phyloP scores from a whole-genome alignment of 2,329 filamentous ascomycete genomes.

The Fusarium piperis region DNA sequence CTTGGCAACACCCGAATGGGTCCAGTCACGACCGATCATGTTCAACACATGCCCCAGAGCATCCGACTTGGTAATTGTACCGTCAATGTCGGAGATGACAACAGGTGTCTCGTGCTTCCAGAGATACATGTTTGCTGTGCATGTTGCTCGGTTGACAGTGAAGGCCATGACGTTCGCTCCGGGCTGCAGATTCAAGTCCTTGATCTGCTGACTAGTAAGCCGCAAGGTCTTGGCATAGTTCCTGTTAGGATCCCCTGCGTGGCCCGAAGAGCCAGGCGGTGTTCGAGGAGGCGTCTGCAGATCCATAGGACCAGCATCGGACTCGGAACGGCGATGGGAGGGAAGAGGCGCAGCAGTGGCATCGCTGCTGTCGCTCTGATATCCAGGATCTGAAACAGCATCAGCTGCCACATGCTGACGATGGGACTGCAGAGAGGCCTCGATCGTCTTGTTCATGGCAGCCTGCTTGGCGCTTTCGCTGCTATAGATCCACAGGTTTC shows the following conservation, averaged over 20 bases:
- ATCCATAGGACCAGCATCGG: constrained; percentile 65
- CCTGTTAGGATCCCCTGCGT: constrained; percentile 74
- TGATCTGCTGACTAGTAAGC: constrained; percentile 93
- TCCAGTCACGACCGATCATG: constrained; percentile 98
- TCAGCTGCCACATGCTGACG: constrained; percentile 72
- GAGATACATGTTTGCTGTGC: constrained; percentile 90
- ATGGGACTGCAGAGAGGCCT: constrained; percentile 58
- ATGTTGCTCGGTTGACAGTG: constrained; percentile 94
- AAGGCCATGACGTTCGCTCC: constrained; percentile 97
- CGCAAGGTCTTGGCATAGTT: constrained; percentile 98
- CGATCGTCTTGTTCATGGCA: constrained; percentile 74
- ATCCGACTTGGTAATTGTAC: constrained; percentile 98
- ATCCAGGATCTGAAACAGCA: constrained; percentile 90
- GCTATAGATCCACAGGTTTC: constrained; percentile 99
- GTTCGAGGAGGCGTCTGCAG: constrained; percentile 73
- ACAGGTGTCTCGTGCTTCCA: constrained; percentile 93
- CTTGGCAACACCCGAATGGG: constrained; percentile 94
- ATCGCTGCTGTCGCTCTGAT: constrained; percentile 88
- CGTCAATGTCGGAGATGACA: constrained; percentile 98
- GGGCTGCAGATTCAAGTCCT: constrained; percentile 80
- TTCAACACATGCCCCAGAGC: constrained; percentile 93
- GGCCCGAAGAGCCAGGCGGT: constrained; percentile 70
- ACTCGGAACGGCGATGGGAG: constrained; percentile 72
- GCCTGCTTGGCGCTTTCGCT: constrained; percentile 95
- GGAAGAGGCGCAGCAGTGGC: constrained; percentile 59